Evolutionary conservation across 2,329 filamentous ascomycete genomes (phyloP).

Genomic region (Chrysoporthe cubensis): DNA sequence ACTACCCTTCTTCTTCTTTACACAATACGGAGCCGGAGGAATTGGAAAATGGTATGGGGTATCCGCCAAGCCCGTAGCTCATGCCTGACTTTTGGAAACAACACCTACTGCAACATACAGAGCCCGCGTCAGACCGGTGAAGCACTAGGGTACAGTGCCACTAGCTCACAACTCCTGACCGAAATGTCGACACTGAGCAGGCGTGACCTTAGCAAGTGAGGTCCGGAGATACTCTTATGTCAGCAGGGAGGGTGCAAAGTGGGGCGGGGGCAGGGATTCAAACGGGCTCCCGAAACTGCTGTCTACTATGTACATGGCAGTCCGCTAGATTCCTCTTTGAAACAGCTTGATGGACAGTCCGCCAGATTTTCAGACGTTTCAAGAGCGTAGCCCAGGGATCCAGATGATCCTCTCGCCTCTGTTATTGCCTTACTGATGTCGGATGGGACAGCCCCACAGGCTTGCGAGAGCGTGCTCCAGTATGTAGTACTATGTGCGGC

Average conservation of each 20-base stretch:
- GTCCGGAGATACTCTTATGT: background rate
- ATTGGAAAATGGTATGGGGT: too few relatives aligned
- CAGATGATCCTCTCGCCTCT: background rate
- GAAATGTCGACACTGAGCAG: background rate
- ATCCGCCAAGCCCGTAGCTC: too few relatives aligned
- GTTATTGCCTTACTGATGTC: background rate
- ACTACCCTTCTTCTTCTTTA: too few relatives aligned
- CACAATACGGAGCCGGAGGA: too few relatives aligned
- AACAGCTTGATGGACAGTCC: background rate
- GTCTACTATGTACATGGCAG: background rate
- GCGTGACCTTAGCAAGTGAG: background rate
- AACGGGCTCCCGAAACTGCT: background rate
- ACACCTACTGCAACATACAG: too few relatives aligned
- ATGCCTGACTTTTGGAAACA: too few relatives aligned
- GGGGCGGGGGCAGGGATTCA: background rate
- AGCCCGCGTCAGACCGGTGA: background rate
- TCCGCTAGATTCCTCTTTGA: background rate
- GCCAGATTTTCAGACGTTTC: background rate
- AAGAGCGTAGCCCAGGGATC: background rate
- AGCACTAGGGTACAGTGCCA: background rate
- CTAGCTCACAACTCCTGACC: background rate
- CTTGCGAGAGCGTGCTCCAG: too few relatives aligned
- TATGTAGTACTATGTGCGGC: too few relatives aligned
- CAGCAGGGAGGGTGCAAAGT: background rate
- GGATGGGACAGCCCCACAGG: background rate